Conservation (phyloP, 176 grass and related monocot genomes). For the Pontederia paniculata region DNA sequence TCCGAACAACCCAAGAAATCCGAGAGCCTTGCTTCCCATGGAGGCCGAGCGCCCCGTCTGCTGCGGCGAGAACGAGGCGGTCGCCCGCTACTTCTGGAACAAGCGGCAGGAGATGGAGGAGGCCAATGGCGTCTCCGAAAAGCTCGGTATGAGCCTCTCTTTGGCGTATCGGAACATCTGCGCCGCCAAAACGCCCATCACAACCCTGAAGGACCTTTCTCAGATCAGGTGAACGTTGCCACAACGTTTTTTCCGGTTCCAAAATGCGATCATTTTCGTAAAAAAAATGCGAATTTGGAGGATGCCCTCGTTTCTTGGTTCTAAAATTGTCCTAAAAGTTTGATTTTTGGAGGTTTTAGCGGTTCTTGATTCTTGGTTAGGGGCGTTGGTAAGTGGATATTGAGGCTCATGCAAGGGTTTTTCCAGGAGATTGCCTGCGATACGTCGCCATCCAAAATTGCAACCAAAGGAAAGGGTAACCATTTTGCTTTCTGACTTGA, state of each 20-base stretch:
- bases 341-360: background rate
- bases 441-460: slow-evolving; percentile 19
- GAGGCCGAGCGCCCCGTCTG: slow-evolving; percentile 26
- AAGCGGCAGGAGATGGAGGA: slow-evolving; percentile 62
- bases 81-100: slow-evolving; percentile 36
- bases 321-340: no score
- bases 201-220: slow-evolving; percentile 58
- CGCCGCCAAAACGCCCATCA: slow-evolving; percentile 47
- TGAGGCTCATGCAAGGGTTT: slow-evolving; percentile 53
- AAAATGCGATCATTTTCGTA: background rate
- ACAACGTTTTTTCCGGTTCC: background rate
- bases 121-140: slow-evolving; percentile 33
- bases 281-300: background rate
- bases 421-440: slow-evolving; percentile 31
- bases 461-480: slow-evolving; percentile 11
- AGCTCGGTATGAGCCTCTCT: slow-evolving; percentile 44
- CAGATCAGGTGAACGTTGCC: slow-evolving; percentile 44
- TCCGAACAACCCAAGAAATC: no score
- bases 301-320: background rate
- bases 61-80: slow-evolving; percentile 59
- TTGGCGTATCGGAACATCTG: slow-evolving; percentile 58
- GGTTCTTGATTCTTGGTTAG: slow-evolving; percentile 23
- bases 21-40: background rate
- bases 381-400: slow-evolving; percentile 64
- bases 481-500: background rate